A percentile compares a stretch with the other conserved stretches of the same genome.
Conservation (phyloP, 1,284 basidiomycete species). For the Heterobasidion occidentale region DNA sequence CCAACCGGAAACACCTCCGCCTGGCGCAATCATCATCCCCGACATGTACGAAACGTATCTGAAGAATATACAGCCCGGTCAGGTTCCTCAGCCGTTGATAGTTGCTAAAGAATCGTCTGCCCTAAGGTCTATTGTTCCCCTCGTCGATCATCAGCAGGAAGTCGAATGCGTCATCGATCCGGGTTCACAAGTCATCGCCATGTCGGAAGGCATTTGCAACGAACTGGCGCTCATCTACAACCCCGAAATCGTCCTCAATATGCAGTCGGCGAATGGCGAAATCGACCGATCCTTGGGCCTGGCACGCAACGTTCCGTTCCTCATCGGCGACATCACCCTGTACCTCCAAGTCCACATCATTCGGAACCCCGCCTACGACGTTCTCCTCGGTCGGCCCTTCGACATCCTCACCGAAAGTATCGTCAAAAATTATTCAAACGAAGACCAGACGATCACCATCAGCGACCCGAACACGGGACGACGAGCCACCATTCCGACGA, state of each 20-base stretch:
- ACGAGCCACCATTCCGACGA: background rate
- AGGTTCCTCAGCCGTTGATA: background rate
- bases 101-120: background rate
- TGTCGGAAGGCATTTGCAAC: background rate
- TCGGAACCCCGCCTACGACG: conserved; percentile 19
- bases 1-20: background rate
- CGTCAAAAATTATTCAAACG: background rate
- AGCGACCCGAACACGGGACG: background rate
- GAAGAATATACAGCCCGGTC: background rate
- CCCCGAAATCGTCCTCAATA: background rate
- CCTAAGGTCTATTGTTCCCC: background rate
- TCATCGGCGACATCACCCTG: conserved; percentile 4
- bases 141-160: background rate
- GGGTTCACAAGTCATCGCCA: background rate
- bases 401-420: background rate
- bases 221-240: background rate
- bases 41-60: background rate
- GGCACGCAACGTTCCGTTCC: conserved; percentile 5
- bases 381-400: conserved; percentile 10
- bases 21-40: background rate
- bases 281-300: conserved; percentile 18
- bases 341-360: conserved; percentile 20
- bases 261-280: conserved; percentile 17
- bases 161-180: background rate
- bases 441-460: background rate